Evolutionary conservation across 257 asterid genomes (phyloP).

Genomic region (Solanum tarijense): DNA sequence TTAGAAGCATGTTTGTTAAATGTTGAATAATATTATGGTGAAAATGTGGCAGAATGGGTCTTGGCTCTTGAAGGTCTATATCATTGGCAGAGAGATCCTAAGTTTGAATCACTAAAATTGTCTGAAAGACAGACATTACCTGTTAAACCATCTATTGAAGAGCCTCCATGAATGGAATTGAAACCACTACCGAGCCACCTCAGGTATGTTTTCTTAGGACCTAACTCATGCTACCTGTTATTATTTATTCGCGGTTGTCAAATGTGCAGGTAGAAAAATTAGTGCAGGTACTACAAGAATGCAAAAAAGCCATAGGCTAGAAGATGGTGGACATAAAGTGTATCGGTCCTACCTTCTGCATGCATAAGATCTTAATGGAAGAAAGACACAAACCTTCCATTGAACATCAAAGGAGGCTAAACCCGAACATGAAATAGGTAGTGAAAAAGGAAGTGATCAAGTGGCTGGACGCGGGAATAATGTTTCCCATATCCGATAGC

Average conservation of each 20-base stretch:
- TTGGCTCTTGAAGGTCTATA: background rate
- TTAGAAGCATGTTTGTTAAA: background rate
- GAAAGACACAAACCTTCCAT: too few relatives aligned
- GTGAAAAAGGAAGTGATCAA: too few relatives aligned
- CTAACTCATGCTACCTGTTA: background rate
- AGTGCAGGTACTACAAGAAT: background rate
- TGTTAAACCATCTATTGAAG: background rate
- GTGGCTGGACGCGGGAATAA: too few relatives aligned
- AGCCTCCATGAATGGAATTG: background rate
- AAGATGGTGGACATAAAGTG: too few relatives aligned
- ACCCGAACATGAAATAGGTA: too few relatives aligned
- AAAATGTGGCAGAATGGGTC: background rate
- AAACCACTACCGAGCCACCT: background rate
- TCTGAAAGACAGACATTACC: background rate
- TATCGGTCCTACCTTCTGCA: too few relatives aligned
- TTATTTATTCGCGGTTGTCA: background rate
- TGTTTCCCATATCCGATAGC: too few relatives aligned
- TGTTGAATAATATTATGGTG: background rate
- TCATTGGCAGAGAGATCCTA: background rate
- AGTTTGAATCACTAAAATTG: background rate
- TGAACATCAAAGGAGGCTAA: too few relatives aligned
- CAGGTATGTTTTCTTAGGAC: background rate
- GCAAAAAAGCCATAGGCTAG: background rate
- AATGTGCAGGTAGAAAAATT: background rate
- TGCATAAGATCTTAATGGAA: too few relatives aligned